These are phyloP conservation scores for Multifurca ochricompacta DNA, from an alignment of 768 basidiomycete genomes.

Conservation along the genomic window DNA sequence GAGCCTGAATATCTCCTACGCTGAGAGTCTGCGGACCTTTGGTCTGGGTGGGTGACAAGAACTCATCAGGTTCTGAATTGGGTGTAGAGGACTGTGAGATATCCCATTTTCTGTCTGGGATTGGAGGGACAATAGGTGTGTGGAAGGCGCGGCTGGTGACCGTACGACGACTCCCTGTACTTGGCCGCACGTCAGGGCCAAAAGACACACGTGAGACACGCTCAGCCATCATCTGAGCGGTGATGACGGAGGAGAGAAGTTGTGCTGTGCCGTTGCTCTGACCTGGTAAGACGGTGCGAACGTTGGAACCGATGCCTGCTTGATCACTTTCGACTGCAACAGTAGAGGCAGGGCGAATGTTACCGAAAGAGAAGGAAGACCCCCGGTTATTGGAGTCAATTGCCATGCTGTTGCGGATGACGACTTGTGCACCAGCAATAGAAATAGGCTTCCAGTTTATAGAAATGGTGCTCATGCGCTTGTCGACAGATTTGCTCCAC, in stretches of 20 bases:
- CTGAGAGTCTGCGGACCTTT: conserved; percentile 38
- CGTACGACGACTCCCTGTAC: conserved; percentile 36
- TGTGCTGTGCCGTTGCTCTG: conserved; percentile 31
- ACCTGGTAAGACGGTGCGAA: conserved; percentile 24
- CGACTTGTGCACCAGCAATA: conserved; percentile 60
- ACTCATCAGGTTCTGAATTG: conserved; percentile 15
- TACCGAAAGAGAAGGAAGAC: conserved; percentile 49
- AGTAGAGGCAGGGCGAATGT: conserved; percentile 39
- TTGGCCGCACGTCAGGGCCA: conserved; percentile 49
- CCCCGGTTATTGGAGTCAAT: conserved; percentile 36
- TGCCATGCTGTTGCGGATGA: conserved; percentile 63
- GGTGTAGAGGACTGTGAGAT: conserved; percentile 9
- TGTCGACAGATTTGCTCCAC: conserved; percentile 64
- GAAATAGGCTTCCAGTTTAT: conserved; percentile 72
- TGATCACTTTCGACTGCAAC: conserved; percentile 39
- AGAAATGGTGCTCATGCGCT: conserved; percentile 77
- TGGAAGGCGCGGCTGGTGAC: conserved; percentile 38
- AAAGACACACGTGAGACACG: conserved; percentile 61
- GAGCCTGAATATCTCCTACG: conserved; percentile 53
- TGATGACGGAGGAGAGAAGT: conserved; percentile 44
- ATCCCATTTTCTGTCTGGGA: conserved; percentile 31
- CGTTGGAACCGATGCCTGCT: conserved; percentile 32
- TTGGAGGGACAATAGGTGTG: conserved; percentile 34
- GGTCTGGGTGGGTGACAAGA: conserved; percentile 39
- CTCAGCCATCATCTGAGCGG: conserved; percentile 34